Evolutionary conservation across 495 filamentous ascomycete genomes (phyloP).

Genomic region (Lasiosphaeriaceae sp.): DNA sequence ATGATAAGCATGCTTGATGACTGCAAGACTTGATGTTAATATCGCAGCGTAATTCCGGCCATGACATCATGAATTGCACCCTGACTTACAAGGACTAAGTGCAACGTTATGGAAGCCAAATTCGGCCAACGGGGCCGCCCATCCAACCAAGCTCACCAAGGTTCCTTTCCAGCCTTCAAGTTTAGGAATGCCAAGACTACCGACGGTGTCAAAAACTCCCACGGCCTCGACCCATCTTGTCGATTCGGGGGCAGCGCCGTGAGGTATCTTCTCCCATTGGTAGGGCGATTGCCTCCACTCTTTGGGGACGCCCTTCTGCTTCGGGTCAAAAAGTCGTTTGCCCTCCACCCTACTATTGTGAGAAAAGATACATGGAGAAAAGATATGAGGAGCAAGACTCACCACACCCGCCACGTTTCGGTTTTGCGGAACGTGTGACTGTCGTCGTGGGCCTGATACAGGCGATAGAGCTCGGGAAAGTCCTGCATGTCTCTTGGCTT

Average conservation of each 20-base stretch:
- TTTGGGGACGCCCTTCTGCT: slow-evolving; percentile 16
- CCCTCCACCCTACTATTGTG: not conserved
- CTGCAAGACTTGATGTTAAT: slow-evolving; percentile 28
- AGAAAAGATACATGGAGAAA: too few relatives aligned
- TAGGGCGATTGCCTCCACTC: slow-evolving; percentile 7
- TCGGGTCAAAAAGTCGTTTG: not conserved
- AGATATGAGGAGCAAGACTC: too few relatives aligned
- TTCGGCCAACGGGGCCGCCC: slow-evolving; percentile 12
- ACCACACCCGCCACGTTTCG: slow-evolving; percentile 4
- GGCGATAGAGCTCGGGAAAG: not conserved
- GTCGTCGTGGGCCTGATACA: slow-evolving; percentile 5
- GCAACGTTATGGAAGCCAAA: slow-evolving; percentile 12
- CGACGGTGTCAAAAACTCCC: slow-evolving; percentile 54
- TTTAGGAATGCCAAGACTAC: slow-evolving; percentile 40
- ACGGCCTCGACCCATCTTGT: slow-evolving; percentile 32
- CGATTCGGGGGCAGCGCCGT: slow-evolving; percentile 7
- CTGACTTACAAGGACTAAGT: not conserved
- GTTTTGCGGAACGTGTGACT: slow-evolving; percentile 6
- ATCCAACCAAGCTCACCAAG: slow-evolving; percentile 11
- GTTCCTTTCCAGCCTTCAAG: slow-evolving; percentile 12
- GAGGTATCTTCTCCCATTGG: slow-evolving; percentile 2
- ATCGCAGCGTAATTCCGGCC: slow-evolving; percentile 26
- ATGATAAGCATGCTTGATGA: slow-evolving; percentile 18
- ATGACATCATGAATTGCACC: too few relatives aligned
- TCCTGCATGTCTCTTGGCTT: slow-evolving; percentile 22